Conservation (phyloP, 169 alveolate species). For the Babesia ovata region DNA sequence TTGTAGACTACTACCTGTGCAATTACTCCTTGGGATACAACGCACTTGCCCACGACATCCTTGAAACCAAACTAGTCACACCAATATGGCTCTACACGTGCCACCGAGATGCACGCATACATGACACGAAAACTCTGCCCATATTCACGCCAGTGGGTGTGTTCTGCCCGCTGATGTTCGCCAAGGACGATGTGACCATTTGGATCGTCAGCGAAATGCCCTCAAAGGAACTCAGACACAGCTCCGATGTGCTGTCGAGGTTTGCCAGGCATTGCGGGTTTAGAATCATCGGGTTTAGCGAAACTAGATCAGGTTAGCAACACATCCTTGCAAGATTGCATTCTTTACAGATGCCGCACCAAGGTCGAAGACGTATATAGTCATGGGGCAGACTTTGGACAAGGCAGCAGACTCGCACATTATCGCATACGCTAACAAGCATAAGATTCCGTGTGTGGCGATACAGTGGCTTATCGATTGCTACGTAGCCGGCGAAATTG, state of each 20-base stretch:
- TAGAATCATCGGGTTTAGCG: conserved; percentile 15
- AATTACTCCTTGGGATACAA: conserved; percentile 57
- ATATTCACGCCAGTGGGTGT: conserved; percentile 44
- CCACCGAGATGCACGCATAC: conserved; percentile 38
- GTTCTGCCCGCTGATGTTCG: conserved; percentile 53
- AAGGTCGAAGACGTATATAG: conserved; percentile 28
- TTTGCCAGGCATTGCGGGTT: conserved; percentile 65
- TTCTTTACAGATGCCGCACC: conserved; percentile 19
- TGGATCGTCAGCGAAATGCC: conserved; percentile 22
- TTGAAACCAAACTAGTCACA: conserved; percentile 55
- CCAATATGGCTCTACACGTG: conserved; percentile 69
- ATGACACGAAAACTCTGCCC: conserved; percentile 43
- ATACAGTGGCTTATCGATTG: conserved; percentile 59
- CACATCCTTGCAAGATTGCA: neutral
- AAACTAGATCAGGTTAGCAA: conserved; percentile 9
- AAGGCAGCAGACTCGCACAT: conserved; percentile 27
- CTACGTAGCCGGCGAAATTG: conserved; percentile 39
- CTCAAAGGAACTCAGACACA: conserved; percentile 30
- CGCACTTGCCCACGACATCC: conserved; percentile 23
- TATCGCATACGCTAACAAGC: conserved; percentile 13
- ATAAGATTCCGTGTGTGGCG: conserved; percentile 45
- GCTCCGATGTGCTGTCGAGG: conserved; percentile 44
- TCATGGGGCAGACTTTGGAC: conserved; percentile 42
- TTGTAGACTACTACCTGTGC: conserved; percentile 50
- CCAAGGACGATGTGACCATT: conserved; percentile 26